A percentile compares a stretch with the other conserved stretches of the same genome.
phyloP scores from a whole-genome alignment of 805 yeast genomes.

The Pichia cephalocereana region DNA sequence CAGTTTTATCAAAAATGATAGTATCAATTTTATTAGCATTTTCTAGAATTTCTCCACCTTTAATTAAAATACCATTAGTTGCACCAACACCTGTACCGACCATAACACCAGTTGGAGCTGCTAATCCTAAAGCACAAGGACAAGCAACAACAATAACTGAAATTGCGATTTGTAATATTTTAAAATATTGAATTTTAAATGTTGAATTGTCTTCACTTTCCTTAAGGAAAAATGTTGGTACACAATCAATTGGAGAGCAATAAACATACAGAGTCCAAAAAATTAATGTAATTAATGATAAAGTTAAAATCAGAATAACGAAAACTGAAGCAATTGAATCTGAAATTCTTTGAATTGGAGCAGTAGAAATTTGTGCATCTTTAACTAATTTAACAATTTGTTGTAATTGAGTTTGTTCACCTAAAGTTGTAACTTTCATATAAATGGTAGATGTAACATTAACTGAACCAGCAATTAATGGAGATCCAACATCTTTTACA shows the following conservation, averaged over 20 bases:
- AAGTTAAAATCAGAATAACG: conserved; percentile 61
- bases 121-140: conserved; percentile 95
- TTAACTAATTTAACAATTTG: conserved; percentile 81
- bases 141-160: conserved; percentile 96
- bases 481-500: conserved; percentile 47
- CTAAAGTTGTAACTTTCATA: conserved; percentile 60
- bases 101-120: conserved; percentile 98
- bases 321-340: conserved; percentile 79
- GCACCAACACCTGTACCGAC: conserved; percentile 98
- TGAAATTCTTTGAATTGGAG: conserved; percentile 86
- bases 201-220: conserved; percentile 6
- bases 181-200: conserved; percentile 14
- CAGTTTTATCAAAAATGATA: conserved; percentile 89
- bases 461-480: conserved; percentile 82
- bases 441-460: conserved; percentile 70
- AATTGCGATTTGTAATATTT: conserved; percentile 61
- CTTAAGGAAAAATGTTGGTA: conserved; percentile 23
- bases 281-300: conserved; percentile 59
- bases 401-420: conserved; percentile 77
- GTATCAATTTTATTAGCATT: conserved; percentile 52
- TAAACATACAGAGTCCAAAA: conserved; percentile 43
- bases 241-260: conserved; percentile 2
- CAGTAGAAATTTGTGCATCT: conserved; percentile 79
- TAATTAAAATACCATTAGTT: conserved; percentile 74
- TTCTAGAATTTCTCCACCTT: conserved; percentile 88